Conservation (phyloP, 1,284 basidiomycete genomes). For the Omphalotus olearius region DNA sequence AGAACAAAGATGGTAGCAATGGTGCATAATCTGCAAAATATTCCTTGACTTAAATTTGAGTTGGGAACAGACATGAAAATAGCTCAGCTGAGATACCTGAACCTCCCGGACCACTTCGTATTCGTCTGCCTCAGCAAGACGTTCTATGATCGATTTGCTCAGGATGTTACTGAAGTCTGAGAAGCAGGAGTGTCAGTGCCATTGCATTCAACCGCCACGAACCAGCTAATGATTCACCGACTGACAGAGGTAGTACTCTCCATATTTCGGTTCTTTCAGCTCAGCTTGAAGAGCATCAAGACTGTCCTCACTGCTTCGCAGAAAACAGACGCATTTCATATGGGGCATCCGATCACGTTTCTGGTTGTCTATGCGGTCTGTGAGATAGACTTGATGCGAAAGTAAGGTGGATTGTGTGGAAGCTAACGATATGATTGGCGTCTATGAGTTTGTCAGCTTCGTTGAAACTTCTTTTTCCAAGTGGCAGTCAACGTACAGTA, state of each 20-base stretch:
- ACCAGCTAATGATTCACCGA: slow-evolving; percentile 52
- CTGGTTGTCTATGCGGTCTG: slow-evolving; percentile 93
- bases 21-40: slow-evolving; percentile 95
- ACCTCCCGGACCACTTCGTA: slow-evolving; percentile 97
- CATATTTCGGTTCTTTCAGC: slow-evolving; percentile 87
- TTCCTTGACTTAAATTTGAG: slow-evolving; percentile 52
- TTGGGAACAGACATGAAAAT: background rate
- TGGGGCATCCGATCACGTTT: slow-evolving; percentile 89
- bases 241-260: slow-evolving; percentile 97
- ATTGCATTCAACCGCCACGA: slow-evolving; percentile 18
- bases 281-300: slow-evolving; percentile 83
- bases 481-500: slow-evolving; percentile 57
- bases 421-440: slow-evolving; percentile 95
- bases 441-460: slow-evolving; percentile 44
- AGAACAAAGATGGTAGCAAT: slow-evolving; percentile 84
- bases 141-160: slow-evolving; percentile 88
- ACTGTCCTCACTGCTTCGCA: slow-evolving; percentile 79
- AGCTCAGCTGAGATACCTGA: slow-evolving; percentile 55
- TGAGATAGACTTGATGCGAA: slow-evolving; percentile 97
- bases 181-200: slow-evolving; percentile 16
- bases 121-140: slow-evolving; percentile 92
- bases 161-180: slow-evolving; percentile 94
- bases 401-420: slow-evolving; percentile 93
- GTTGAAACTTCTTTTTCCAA: background rate
- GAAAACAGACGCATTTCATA: slow-evolving; percentile 94